Percentiles rank a stretch among this genome's conserved stretches.
These are phyloP conservation scores for Microdochium bolleyi DNA, from an alignment of 2,329 filamentous ascomycete species.

Conservation along the genomic window DNA sequence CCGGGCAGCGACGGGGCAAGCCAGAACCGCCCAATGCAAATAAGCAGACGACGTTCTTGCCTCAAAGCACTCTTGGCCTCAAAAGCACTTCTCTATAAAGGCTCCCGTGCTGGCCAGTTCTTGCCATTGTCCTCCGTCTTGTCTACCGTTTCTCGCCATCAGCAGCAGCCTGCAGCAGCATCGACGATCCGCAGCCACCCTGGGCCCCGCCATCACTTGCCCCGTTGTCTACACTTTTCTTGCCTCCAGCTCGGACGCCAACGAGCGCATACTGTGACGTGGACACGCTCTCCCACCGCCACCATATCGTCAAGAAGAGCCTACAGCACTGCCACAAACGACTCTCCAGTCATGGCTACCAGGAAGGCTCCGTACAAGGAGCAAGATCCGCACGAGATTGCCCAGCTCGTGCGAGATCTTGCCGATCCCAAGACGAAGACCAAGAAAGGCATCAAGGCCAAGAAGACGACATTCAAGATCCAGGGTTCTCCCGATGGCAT, in stretches of 20 bases:
- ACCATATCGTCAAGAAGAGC: slow-evolving; percentile 1
- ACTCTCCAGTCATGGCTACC: slow-evolving; percentile 14
- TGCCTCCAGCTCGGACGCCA: not conserved
- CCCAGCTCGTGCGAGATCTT: slow-evolving; percentile 56
- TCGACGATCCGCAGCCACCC: not conserved
- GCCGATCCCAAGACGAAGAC: slow-evolving; percentile 47
- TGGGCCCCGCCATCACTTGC: not conserved
- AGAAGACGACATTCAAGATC: slow-evolving; percentile 71
- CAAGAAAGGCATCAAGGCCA: slow-evolving; percentile 61
- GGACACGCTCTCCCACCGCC: not conserved
- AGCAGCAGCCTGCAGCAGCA: not conserved
- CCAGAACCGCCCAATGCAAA: not conserved
- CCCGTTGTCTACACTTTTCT: not conserved
- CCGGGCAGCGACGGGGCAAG: not conserved
- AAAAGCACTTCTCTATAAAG: not conserved
- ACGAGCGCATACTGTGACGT: too few species aligned
- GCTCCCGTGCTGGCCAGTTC: not conserved
- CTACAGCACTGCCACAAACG: not conserved
- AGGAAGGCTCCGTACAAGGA: slow-evolving; percentile 50
- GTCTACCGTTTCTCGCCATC: not conserved
- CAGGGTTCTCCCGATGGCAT: slow-evolving; percentile 53
- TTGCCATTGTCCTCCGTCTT: not conserved
- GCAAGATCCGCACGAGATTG: slow-evolving; percentile 64
- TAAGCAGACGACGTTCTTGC: not conserved
- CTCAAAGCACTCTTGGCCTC: not conserved